These are phyloP conservation scores for Alternaria panax DNA, from an alignment of 2,329 filamentous ascomycete genomes.

Conservation along the genomic window DNA sequence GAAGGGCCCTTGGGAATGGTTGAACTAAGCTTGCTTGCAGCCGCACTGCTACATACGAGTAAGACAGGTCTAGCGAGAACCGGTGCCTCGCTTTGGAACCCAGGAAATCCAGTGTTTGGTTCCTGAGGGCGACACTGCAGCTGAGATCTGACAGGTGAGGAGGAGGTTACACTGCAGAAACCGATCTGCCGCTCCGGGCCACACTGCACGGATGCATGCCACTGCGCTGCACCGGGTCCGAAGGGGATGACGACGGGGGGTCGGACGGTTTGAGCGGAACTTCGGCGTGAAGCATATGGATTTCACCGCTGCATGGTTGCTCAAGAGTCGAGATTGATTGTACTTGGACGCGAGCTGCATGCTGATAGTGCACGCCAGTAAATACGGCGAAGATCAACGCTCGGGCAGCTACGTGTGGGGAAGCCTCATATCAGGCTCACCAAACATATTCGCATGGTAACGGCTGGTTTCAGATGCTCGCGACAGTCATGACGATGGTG, in stretches of 20 bases:
- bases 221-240: not conserved
- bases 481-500: not conserved
- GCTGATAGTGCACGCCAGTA: not conserved
- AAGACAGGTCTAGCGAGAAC: slow-evolving; percentile 26
- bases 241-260: not conserved
- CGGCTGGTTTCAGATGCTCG: slow-evolving; percentile 9
- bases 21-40: slow-evolving; percentile 25
- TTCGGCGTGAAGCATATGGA: not conserved
- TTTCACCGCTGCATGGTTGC: not conserved
- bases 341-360: slow-evolving; percentile 1
- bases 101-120: slow-evolving; percentile 8
- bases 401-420: slow-evolving; percentile 7
- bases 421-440: not conserved
- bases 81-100: slow-evolving; percentile 10
- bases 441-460: not conserved
- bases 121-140: slow-evolving; percentile 13
- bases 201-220: slow-evolving; percentile 8
- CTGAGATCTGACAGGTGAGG: slow-evolving; percentile 3
- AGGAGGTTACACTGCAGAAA: slow-evolving; percentile 1
- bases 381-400: slow-evolving; percentile 9
- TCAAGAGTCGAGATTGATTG: not conserved
- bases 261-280: not conserved
- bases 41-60: slow-evolving; percentile 16
- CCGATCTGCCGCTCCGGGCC: slow-evolving; percentile 17
- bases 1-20: slow-evolving; percentile 12